These are phyloP conservation scores for Dendryphion nanum DNA, from an alignment of 2,329 filamentous ascomycete species.

Conservation along the genomic window DNA sequence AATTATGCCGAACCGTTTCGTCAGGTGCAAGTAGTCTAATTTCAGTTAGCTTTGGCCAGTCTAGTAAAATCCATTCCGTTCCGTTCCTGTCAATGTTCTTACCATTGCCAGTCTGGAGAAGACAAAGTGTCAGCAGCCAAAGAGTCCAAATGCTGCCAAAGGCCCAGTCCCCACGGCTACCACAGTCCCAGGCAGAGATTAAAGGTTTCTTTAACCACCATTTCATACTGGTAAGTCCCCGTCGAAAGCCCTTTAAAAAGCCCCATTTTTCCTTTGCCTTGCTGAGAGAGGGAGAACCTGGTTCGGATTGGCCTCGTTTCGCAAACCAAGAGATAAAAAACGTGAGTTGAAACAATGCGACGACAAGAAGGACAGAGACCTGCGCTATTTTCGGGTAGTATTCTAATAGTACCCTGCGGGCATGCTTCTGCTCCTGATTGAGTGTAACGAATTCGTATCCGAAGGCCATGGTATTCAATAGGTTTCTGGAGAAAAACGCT, in stretches of 20 bases:
- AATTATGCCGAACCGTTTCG: slow-evolving; percentile 61
- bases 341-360: slow-evolving; percentile 43
- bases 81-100: no score
- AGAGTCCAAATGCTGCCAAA: slow-evolving; percentile 48
- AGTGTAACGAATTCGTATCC: slow-evolving; percentile 57
- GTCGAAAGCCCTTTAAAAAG: no score
- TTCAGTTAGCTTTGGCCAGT: slow-evolving; percentile 3
- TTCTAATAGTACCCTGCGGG: slow-evolving; percentile 54
- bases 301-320: slow-evolving; percentile 26
- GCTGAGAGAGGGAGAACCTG: slow-evolving; percentile 44
- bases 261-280: slow-evolving; percentile 25
- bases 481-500: no score
- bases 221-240: slow-evolving; percentile 22
- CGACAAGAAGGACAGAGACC: slow-evolving; percentile 49
- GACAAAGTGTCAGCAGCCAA: slow-evolving; percentile 53
- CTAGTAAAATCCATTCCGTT: not conserved
- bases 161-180: slow-evolving; percentile 53
- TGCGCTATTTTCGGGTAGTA: slow-evolving; percentile 57
- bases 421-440: slow-evolving; percentile 48
- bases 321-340: slow-evolving; percentile 37
- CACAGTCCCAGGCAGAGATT: slow-evolving; percentile 44
- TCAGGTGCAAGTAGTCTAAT: slow-evolving; percentile 62
- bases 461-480: slow-evolving; percentile 22
- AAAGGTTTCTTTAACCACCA: slow-evolving; percentile 51
- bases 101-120: slow-evolving; percentile 56